Conservation (phyloP, 1,284 basidiomycete species). For the Tilletiopsis washingtonensis region DNA sequence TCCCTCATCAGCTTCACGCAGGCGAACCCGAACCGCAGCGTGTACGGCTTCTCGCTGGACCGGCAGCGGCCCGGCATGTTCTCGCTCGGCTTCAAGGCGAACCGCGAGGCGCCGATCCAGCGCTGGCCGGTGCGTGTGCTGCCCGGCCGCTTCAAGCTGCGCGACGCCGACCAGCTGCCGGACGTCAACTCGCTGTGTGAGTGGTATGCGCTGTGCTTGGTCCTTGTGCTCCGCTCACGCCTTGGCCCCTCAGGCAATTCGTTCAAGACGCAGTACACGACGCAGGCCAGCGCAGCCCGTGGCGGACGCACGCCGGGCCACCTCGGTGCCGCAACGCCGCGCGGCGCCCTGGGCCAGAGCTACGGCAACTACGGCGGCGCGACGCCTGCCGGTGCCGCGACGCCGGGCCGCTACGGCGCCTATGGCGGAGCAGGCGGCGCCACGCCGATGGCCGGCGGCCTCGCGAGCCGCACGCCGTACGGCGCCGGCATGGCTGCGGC, state of each 20-base stretch:
- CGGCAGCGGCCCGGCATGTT: constrained; percentile 84
- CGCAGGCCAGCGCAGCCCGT: constrained; percentile 25
- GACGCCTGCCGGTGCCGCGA: constrained; percentile 34
- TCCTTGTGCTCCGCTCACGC: neutral
- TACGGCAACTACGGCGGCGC: constrained; percentile 22
- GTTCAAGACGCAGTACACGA: constrained; percentile 47
- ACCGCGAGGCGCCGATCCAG: constrained; percentile 48
- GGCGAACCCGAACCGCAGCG: constrained; percentile 89
- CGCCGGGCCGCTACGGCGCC: neutral
- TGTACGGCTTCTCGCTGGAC: constrained; percentile 93
- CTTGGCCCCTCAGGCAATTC: constrained; percentile 24
- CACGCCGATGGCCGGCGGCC: neutral
- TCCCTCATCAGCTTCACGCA: constrained; percentile 52
- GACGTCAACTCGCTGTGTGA: constrained; percentile 33
- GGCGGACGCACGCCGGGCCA: constrained; percentile 29
- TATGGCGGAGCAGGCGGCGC: neutral
- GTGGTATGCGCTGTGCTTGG: neutral
- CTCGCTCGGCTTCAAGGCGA: constrained; percentile 84
- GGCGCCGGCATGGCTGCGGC: too few species aligned
- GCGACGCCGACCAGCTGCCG: constrained; percentile 39
- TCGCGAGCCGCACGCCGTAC: neutral
- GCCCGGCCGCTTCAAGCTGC: constrained; percentile 42
- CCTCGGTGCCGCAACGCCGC: neutral
- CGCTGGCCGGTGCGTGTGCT: constrained; percentile 47
- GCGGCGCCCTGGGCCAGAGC: neutral